These are phyloP conservation scores for Stemphylium lycopersici DNA, from an alignment of 2,329 filamentous ascomycete genomes.

Conservation along the genomic window DNA sequence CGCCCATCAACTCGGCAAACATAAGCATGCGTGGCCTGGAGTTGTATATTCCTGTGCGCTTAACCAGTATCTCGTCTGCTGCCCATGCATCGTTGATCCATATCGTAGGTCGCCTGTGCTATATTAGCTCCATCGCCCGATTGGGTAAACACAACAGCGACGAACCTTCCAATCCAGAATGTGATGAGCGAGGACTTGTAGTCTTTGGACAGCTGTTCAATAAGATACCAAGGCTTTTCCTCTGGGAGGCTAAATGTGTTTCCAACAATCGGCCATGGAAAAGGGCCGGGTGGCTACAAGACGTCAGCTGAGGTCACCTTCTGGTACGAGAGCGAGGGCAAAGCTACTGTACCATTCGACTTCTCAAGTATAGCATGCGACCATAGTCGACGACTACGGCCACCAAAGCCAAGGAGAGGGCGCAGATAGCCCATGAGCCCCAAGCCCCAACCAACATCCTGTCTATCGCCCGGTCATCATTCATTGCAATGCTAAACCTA, in stretches of 20 bases:
- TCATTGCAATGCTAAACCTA: neutral
- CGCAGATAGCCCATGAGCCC: neutral
- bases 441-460: neutral
- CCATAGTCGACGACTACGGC: conserved; percentile 51
- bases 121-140: neutral
- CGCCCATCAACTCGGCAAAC: conserved; percentile 46
- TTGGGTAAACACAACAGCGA: neutral
- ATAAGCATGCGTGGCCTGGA: conserved; percentile 57
- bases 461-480: neutral
- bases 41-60: conserved; percentile 59
- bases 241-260: conserved; percentile 62
- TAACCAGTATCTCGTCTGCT: conserved; percentile 61
- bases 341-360: conserved; percentile 50
- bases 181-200: conserved; percentile 60
- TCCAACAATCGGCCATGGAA: conserved; percentile 61
- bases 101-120: conserved; percentile 36
- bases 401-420: conserved; percentile 11
- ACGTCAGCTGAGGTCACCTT: neutral
- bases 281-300: conserved; percentile 59
- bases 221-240: conserved; percentile 63
- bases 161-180: conserved; percentile 56
- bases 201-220: conserved; percentile 59
- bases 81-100: conserved; percentile 55
- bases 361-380: conserved; percentile 57
- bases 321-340: neutral